Evolutionary conservation across 208 protist genomes (phyloP).

Genomic region (Naegleria fowleri): DNA sequence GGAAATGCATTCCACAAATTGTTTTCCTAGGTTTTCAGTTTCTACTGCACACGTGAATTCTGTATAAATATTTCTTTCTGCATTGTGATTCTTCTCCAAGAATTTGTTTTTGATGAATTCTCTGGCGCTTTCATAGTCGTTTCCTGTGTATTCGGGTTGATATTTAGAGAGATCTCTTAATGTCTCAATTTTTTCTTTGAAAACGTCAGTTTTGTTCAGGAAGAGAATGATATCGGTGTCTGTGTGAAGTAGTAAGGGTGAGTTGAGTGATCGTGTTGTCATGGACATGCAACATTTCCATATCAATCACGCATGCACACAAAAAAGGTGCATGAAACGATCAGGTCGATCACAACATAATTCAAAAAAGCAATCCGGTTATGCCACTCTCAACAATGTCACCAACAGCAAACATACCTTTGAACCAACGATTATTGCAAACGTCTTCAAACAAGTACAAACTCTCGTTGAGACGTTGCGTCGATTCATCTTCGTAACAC

Average conservation of each 20-base stretch:
- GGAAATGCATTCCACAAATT: not conserved
- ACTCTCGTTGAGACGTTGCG: slow-evolving; percentile 22
- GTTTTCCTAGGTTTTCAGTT: not conserved
- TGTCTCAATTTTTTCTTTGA: slow-evolving; percentile 59
- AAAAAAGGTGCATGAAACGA: too few relatives aligned
- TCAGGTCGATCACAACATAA: too few relatives aligned
- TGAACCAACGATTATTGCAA: slow-evolving; percentile 53
- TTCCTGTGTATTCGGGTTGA: not conserved
- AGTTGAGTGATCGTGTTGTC: not conserved
- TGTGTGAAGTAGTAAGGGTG: not conserved
- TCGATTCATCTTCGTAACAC: slow-evolving; percentile 37
- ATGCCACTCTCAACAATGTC: slow-evolving; percentile 57
- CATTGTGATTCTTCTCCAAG: not conserved
- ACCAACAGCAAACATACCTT: slow-evolving; percentile 60
- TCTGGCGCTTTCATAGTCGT: not conserved
- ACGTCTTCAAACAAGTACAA: slow-evolving; percentile 34
- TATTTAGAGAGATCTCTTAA: slow-evolving; percentile 45
- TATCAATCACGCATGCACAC: too few relatives aligned
- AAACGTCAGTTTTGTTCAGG: slow-evolving; percentile 74
- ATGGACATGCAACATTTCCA: not conserved
- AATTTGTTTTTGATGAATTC: slow-evolving; percentile 4
- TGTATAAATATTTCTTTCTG: not conserved
- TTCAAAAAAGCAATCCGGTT: too few relatives aligned
- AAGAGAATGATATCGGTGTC: slow-evolving; percentile 66
- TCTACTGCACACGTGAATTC: not conserved